A percentile compares a stretch with the other conserved stretches of the same genome.
These are phyloP conservation scores for Euphorbia pulcherrima DNA, from an alignment of 345 rosid species.

Conservation along the genomic window DNA sequence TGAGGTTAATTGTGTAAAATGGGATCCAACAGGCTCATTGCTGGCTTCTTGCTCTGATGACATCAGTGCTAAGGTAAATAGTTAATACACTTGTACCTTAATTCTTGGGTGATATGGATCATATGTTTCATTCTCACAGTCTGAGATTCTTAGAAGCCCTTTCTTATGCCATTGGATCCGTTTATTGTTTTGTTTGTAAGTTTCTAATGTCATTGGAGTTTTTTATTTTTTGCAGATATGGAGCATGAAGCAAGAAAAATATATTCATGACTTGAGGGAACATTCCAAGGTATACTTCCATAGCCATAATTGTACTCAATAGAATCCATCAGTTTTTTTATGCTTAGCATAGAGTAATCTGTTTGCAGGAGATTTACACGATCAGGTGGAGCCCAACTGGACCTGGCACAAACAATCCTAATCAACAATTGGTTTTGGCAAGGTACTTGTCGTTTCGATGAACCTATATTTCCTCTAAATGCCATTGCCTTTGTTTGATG, in stretches of 20 bases:
- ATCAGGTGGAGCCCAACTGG: slow-evolving; percentile 98
- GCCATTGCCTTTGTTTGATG: neutral
- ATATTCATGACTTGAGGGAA: slow-evolving; percentile 71
- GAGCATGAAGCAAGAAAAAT: slow-evolving; percentile 72
- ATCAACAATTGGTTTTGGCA: slow-evolving; percentile 77
- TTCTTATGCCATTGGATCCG: neutral
- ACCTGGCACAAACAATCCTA: slow-evolving; percentile 84
- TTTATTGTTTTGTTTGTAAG: neutral
- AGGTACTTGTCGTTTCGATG: slow-evolving; percentile 40
- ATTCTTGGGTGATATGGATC: neutral
- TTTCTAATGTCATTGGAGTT: neutral
- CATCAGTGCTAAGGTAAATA: slow-evolving; percentile 72
- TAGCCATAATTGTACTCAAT: neutral
- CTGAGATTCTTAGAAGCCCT: neutral
- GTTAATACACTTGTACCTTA: neutral
- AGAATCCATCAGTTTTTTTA: neutral
- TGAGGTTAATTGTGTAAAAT: slow-evolving; percentile 98
- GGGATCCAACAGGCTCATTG: slow-evolving; percentile 95
- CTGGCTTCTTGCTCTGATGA: slow-evolving; percentile 99
- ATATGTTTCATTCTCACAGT: neutral
- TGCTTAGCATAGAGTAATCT: neutral
- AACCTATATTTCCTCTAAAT: neutral
- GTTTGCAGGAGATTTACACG: slow-evolving; percentile 76
- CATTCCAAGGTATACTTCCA: slow-evolving; percentile 22
- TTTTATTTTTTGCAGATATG: slow-evolving; percentile 52